Conservation (phyloP, 1,139 yeast species). For the Suhomyces bokatorum region DNA sequence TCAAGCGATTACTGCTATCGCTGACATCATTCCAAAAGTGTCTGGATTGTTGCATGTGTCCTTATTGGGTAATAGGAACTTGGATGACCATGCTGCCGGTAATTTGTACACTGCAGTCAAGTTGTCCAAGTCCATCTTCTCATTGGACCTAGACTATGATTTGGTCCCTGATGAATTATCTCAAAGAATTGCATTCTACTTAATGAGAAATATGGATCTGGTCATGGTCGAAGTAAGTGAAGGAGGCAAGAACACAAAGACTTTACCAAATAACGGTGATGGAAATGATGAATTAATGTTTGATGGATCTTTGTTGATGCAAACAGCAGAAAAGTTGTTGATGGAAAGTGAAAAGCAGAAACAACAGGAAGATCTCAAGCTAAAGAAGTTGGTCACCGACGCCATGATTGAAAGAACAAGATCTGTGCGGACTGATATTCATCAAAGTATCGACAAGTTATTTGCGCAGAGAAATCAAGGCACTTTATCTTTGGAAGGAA, state of each 20-base stretch:
- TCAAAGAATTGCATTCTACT: slow-evolving; percentile 75
- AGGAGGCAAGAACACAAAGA: slow-evolving; percentile 8
- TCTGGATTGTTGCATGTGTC: slow-evolving; percentile 75
- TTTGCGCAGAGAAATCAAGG: slow-evolving; percentile 41
- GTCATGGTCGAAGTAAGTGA: slow-evolving; percentile 46
- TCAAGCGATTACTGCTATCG: slow-evolving; percentile 63
- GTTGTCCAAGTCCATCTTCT: slow-evolving; percentile 60
- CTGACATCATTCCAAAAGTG: slow-evolving; percentile 71
- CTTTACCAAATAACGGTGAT: slow-evolving; percentile 27
- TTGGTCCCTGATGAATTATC: slow-evolving; percentile 67
- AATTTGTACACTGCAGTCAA: slow-evolving; percentile 72
- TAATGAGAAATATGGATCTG: slow-evolving; percentile 80
- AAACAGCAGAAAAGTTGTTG: slow-evolving; percentile 25
- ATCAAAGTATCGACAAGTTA: slow-evolving; percentile 41
- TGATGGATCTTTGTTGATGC: slow-evolving; percentile 44
- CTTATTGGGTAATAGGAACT: slow-evolving; percentile 59
- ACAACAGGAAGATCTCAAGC: slow-evolving; percentile 37
- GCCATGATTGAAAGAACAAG: slow-evolving; percentile 46
- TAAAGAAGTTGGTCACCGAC: slow-evolving; percentile 42
- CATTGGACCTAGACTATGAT: slow-evolving; percentile 72
- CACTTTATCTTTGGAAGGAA: slow-evolving; percentile 43
- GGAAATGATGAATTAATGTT: slow-evolving; percentile 48
- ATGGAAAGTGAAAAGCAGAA: slow-evolving; percentile 26
- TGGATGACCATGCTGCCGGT: slow-evolving; percentile 61
- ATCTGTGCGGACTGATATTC: slow-evolving; percentile 43